Evolutionary conservation across 2,329 filamentous ascomycete species (phyloP), one percentile per base, ranked within the genome.

Genomic region (Talaromyces sp.): DNA sequence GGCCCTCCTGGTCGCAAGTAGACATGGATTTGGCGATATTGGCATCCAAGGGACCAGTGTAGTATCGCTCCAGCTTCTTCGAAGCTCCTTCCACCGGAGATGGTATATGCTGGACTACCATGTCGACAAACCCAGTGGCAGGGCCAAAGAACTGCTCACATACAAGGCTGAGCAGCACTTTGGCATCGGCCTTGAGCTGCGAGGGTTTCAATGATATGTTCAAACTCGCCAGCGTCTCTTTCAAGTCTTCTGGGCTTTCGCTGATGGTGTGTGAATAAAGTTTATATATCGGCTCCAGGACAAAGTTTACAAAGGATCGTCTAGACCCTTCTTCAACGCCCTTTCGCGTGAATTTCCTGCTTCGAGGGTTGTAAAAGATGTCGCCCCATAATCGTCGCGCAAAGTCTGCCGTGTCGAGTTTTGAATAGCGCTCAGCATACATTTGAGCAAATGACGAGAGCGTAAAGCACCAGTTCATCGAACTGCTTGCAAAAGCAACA

Each of bases 201-300:
- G 91, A 92, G 3, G 94, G 93, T 77, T 97, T 99, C 64, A 99
- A 79, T 21, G 81, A 77, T 67, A 99, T 96, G 12, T 92, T 91
- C 10, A 99, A 80, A 21, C 85, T 86, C 19, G 84, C 86, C 60
- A 99, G 78, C 0, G 92, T 94, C 53, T 83, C 83, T 70, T 89
- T 92, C 62, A 99, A 79, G 67, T 96, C 90, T 58, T 91, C 88
- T 0, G 93, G 90, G 68, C 87, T 93, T 72, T 95, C 89, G 70
- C 92, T 95, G 69, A 99, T 91, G 3, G 92, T 95, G 73, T 97
- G 91, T 17, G 92, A 93, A 74, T 93, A 97, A 48, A 99, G 83
- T 76, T 99, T 99, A 83, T 99, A 99, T 66, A 99, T 92, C 19
- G 94, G 94, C 72, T 99, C 94, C 54, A 99, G 81, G 29, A 99